Evolutionary conservation across 768 basidiomycete species (phyloP).

Genomic region (Psilocybe cubensis): DNA sequence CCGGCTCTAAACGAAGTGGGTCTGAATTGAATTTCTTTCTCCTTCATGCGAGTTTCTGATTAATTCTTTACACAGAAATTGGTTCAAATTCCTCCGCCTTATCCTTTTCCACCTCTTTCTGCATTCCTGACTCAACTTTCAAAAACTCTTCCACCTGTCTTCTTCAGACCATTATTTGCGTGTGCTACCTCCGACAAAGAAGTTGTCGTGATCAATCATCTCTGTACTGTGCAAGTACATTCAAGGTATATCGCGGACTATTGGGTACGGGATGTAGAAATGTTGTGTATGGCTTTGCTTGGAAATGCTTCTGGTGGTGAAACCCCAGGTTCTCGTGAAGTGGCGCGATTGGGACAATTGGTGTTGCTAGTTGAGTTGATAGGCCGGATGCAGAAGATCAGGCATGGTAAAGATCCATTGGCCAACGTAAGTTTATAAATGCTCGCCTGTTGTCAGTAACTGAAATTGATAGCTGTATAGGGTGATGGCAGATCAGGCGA

Average conservation of each 20-base stretch:
- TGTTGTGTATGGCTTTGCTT: constrained; percentile 73
- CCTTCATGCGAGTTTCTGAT: neutral
- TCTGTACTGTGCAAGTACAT: constrained; percentile 55
- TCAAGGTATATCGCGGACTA: constrained; percentile 61
- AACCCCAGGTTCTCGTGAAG: constrained; percentile 41
- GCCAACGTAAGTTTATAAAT: constrained; percentile 32
- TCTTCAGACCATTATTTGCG: constrained; percentile 73
- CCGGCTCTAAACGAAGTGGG: constrained; percentile 57
- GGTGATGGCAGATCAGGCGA: constrained; percentile 32
- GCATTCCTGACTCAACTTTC: constrained; percentile 56
- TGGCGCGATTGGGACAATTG: constrained; percentile 63
- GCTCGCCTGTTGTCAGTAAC: neutral
- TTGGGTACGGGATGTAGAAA: constrained; percentile 73
- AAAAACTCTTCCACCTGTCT: constrained; percentile 56
- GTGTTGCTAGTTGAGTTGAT: constrained; percentile 67
- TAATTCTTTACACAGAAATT: constrained; percentile 45
- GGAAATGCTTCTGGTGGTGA: constrained; percentile 41
- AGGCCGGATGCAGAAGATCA: constrained; percentile 46
- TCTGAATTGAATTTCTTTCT: constrained; percentile 19
- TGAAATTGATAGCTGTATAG: constrained; percentile 17
- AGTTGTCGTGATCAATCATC: constrained; percentile 58
- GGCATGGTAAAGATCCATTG: constrained; percentile 42
- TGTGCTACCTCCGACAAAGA: constrained; percentile 71
- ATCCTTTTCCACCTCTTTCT: constrained; percentile 49
- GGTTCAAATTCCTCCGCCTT: constrained; percentile 52